phyloP scores from a whole-genome alignment of 495 filamentous ascomycete genomes.

The Tetracladium setigerum region DNA sequence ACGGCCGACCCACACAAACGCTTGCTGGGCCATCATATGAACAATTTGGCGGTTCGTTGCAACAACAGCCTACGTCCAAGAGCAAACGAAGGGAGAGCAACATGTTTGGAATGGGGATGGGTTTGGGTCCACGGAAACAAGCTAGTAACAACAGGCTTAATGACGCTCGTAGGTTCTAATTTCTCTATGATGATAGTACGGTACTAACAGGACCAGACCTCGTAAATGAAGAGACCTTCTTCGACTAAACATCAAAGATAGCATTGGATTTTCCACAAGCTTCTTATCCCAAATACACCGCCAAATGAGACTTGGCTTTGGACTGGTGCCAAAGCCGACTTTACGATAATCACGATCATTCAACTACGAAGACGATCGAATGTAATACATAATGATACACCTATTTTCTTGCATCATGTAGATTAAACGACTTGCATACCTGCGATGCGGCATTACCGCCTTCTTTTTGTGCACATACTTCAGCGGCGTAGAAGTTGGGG shows the following conservation, averaged over 20 bases:
- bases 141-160: constrained; percentile 11
- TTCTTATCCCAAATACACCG: background rate
- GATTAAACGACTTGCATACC: background rate
- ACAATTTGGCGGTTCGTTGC: constrained; percentile 8
- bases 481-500: too few relatives aligned
- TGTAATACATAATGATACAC: constrained; percentile 15
- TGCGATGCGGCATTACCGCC: background rate
- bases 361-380: background rate
- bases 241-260: constrained; percentile 12
- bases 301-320: constrained; percentile 5
- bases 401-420: background rate
- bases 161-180: constrained; percentile 16
- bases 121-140: constrained; percentile 12
- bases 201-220: constrained; percentile 12
- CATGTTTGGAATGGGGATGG: constrained; percentile 42
- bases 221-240: constrained; percentile 23
- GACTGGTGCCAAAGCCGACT: constrained; percentile 14
- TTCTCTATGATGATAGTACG: background rate
- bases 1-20: constrained; percentile 27
- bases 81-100: constrained; percentile 51
- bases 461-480: too few relatives aligned
- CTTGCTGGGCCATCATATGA: constrained; percentile 30
- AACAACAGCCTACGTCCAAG: constrained; percentile 30
- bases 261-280: background rate
- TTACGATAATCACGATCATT: constrained; percentile 6